Evolutionary conservation across 1,139 yeast species (phyloP).

Genomic region (Magnusiomyces ingens): DNA sequence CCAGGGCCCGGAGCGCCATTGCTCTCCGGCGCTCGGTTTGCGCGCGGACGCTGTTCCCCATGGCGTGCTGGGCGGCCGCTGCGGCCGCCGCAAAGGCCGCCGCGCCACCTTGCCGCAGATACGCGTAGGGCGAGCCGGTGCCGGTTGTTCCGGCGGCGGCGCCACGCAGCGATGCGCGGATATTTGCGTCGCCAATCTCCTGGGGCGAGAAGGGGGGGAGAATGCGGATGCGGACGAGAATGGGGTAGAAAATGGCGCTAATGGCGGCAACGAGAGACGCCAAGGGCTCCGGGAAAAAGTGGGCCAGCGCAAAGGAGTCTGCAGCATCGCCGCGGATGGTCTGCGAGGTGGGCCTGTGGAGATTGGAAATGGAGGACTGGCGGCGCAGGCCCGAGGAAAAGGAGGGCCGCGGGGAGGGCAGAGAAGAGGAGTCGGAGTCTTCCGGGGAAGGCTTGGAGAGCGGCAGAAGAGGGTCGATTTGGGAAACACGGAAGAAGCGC

Average conservation of each 20-base stretch:
- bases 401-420: neutral
- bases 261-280: conserved; percentile 45
- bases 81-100: too few relatives aligned
- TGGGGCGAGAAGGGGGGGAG: conserved; percentile 64
- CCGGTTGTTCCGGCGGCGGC: conserved; percentile 9
- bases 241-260: conserved; percentile 48
- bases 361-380: too few relatives aligned
- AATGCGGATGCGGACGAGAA: conserved; percentile 46
- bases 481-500: conserved; percentile 58
- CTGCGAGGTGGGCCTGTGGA: neutral
- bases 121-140: too few relatives aligned
- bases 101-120: too few relatives aligned
- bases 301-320: conserved; percentile 76
- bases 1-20: conserved; percentile 75
- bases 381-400: conserved; percentile 4
- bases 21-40: conserved; percentile 85
- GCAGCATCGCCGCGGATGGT: conserved; percentile 75
- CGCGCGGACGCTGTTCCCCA: conserved; percentile 18
- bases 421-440: neutral
- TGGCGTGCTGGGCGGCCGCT: conserved; percentile 5
- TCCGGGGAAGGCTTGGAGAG: conserved; percentile 17
- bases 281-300: conserved; percentile 58
- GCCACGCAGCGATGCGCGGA: conserved; percentile 41
- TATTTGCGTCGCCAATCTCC: conserved; percentile 65
- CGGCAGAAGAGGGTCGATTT: conserved; percentile 32